A percentile compares a stretch with the other conserved stretches of the same genome.
Evolutionary conservation across 2,329 filamentous ascomycete species (phyloP).

Genomic region (Thelonectria olida): DNA sequence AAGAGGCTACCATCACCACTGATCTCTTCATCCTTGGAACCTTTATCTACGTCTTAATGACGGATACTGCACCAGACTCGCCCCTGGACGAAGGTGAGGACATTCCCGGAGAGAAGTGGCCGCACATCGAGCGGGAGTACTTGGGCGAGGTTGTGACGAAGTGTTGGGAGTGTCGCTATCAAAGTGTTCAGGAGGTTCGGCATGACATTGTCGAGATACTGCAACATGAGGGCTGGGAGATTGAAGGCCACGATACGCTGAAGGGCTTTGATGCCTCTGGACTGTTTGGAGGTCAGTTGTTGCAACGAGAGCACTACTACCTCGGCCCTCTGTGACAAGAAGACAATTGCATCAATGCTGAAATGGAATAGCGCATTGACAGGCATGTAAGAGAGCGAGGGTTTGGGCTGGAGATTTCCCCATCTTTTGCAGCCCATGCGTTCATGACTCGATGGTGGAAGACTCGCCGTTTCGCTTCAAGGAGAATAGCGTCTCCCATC

Average conservation of each 20-base stretch:
- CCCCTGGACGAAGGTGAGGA: background rate
- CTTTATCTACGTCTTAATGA: background rate
- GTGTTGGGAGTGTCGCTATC: slow-evolving; percentile 34
- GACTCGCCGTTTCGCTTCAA: too few species aligned
- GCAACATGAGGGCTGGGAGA: background rate
- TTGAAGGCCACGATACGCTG: slow-evolving; percentile 7
- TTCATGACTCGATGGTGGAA: too few species aligned
- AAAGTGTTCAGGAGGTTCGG: background rate
- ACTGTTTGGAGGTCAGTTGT: background rate
- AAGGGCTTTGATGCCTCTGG: background rate
- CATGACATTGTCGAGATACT: background rate
- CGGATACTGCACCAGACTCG: background rate
- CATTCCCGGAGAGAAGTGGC: background rate
- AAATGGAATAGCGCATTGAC: too few species aligned
- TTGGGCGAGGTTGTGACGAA: slow-evolving; percentile 17
- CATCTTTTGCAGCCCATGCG: too few species aligned
- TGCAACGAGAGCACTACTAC: too few species aligned
- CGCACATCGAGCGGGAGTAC: background rate
- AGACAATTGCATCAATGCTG: too few species aligned
- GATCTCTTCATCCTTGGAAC: slow-evolving; percentile 1
- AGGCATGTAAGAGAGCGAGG: too few species aligned
- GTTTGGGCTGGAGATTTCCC: too few species aligned
- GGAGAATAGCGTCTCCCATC: too few species aligned
- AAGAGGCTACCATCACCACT: background rate
- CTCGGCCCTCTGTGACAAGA: too few species aligned